These are phyloP conservation scores for Colletotrichum sp. DNA, from an alignment of 2,329 filamentous ascomycete genomes.

Conservation along the genomic window DNA sequence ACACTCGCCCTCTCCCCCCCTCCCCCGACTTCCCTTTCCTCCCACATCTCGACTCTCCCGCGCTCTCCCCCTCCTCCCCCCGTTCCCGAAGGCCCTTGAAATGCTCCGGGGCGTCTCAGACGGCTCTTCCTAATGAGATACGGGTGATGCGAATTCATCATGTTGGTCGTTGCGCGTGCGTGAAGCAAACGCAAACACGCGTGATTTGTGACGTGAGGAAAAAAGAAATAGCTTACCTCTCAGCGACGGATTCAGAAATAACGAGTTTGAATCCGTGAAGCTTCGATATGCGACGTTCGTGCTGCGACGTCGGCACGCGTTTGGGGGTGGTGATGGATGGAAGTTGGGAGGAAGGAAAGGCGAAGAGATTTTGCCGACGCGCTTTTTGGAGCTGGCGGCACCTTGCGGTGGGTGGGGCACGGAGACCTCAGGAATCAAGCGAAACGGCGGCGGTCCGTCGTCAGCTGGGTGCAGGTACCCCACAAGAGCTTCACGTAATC, in stretches of 20 bases:
- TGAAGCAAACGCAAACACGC: background rate
- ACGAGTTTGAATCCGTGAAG: background rate
- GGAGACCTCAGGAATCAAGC: background rate
- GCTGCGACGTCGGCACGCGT: background rate
- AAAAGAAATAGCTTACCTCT: background rate
- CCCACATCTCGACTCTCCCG: background rate
- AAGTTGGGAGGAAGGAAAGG: background rate
- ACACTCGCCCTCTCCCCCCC: background rate
- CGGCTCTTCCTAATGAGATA: slow-evolving; percentile 50
- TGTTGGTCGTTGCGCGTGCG: slow-evolving; percentile 19
- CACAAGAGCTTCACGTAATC: slow-evolving; percentile 1
- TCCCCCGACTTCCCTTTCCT: background rate
- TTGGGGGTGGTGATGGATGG: background rate
- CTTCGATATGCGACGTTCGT: background rate
- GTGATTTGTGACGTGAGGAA: background rate
- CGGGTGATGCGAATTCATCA: slow-evolving; percentile 46
- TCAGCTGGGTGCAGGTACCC: background rate
- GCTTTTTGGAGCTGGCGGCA: background rate
- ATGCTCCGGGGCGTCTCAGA: slow-evolving; percentile 41
- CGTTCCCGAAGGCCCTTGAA: background rate
- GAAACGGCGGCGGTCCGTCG: background rate
- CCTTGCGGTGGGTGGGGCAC: background rate
- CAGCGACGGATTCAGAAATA: background rate
- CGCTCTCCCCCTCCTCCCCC: background rate
- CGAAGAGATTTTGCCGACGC: background rate